Evolutionary conservation across 75 land plant species (phyloP), one percentile per base, ranked within the genome.

Genomic region (Sequoiadendron giganteum): DNA sequence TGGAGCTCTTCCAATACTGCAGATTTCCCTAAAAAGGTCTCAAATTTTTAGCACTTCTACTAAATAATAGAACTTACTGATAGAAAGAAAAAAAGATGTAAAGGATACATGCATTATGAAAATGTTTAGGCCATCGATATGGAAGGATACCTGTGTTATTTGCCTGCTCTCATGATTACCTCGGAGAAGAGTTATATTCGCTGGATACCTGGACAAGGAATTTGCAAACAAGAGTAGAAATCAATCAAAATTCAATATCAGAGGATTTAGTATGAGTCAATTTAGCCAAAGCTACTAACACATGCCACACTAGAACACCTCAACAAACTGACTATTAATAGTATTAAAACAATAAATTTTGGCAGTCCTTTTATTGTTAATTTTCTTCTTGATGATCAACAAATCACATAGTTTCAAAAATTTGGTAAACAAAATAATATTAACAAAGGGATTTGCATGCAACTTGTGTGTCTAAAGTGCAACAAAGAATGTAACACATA

Each of bases 81-180:
- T 52, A 52, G 0, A 52, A 52, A 13, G 15, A 52, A 52, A 14
- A 52, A 52, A 13, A 52, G 55, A 52, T 52, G 55, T 16, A 52
- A 52, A 42, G 45, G 19, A 42, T 40, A 2, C 48, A 42, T 13
- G 55, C 55, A 16, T 25, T 21, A 18, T 81, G 30, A n/a, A 82
- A 82, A 25, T 10, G 32, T 82, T 75, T 82, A 82, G 49, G 52
- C 54, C 5, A 47, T 82, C 32, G 3, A 82, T 82, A 82, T 82
- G 84, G 40, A 82, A 82, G 38, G 45, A 54, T 79, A 98, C 99
- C 95, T 98, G 97, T 15, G 99, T 97, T 79, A 98, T 91, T 87
- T 98, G 99, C 88, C 99, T 94, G 90, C 99, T 98, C 92, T 98
- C 99, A 89, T 98, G 99, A 86, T 98, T 98, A 48, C 99, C 99